These are phyloP conservation scores for Coix lacrymajobi DNA, from an alignment of 176 grass and related monocot genomes.

Conservation along the genomic window DNA sequence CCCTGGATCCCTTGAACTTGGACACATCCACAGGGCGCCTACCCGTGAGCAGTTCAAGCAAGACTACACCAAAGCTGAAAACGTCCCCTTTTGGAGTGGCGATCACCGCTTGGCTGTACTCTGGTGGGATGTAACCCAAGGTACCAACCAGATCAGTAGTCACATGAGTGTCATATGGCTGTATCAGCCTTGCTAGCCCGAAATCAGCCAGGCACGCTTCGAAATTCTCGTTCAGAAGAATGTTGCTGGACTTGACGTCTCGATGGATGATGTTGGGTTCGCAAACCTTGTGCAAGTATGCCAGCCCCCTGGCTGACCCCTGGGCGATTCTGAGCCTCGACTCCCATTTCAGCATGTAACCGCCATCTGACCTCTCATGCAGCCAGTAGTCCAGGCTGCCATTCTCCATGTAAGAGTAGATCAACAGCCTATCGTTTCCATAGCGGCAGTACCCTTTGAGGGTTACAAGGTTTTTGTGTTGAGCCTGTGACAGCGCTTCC, in stretches of 20 bases:
- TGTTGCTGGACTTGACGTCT: slow-evolving; percentile 95
- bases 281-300: slow-evolving; percentile 90
- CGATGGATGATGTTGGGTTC: slow-evolving; percentile 92
- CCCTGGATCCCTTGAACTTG: slow-evolving; percentile 62
- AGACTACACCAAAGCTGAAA: slow-evolving; percentile 86
- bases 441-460: slow-evolving; percentile 87
- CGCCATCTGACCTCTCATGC: slow-evolving; percentile 66
- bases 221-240: slow-evolving; percentile 82
- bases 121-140: slow-evolving; percentile 87
- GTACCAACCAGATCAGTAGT: slow-evolving; percentile 91
- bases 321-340: slow-evolving; percentile 77
- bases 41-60: slow-evolving; percentile 80
- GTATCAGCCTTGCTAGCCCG: slow-evolving; percentile 82
- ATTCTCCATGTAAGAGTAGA: slow-evolving; percentile 96
- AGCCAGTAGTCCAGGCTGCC: slow-evolving; percentile 95
- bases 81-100: slow-evolving; percentile 85
- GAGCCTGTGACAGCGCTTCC: slow-evolving; percentile 82
- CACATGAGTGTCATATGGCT: slow-evolving; percentile 88
- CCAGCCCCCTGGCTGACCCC: slow-evolving; percentile 77
- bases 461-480: slow-evolving; percentile 82
- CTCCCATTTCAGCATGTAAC: slow-evolving; percentile 78
- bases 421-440: slow-evolving; percentile 77
- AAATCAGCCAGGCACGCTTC: slow-evolving; percentile 95
- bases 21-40: slow-evolving; percentile 74
- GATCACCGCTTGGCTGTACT: slow-evolving; percentile 77